Evolutionary conservation across 495 filamentous ascomycete genomes (phyloP).

Genomic region (Usnea hakonensis): DNA sequence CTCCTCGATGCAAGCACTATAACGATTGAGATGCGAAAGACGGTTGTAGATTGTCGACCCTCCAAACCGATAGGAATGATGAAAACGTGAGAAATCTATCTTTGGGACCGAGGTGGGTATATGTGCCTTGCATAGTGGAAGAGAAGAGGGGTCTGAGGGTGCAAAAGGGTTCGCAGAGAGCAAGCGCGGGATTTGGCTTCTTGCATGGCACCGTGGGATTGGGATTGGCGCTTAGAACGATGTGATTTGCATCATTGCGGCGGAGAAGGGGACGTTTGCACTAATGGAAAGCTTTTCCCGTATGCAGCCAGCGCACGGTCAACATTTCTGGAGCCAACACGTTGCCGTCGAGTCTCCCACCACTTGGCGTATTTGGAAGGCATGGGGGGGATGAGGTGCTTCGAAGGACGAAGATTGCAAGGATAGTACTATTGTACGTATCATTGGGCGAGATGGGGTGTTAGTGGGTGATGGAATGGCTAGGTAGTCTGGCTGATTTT

Average conservation of each 20-base stretch:
- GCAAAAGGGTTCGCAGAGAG: background rate
- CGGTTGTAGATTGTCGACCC: constrained; percentile 1
- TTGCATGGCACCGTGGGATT: constrained; percentile 6
- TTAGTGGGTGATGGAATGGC: background rate
- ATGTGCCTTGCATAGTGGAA: constrained; percentile 14
- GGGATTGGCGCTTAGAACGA: constrained; percentile 17
- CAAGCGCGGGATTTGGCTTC: constrained; percentile 1
- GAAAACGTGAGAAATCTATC: constrained; percentile 4
- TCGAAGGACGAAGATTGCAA: background rate
- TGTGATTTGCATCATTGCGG: constrained; percentile 13
- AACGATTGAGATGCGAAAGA: constrained; percentile 12
- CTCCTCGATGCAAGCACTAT: constrained; percentile 12
- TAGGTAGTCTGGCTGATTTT: background rate
- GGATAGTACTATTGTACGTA: background rate
- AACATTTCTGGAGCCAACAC: background rate
- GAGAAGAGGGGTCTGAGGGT: constrained; percentile 3
- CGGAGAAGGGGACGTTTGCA: background rate
- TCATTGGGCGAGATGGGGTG: background rate
- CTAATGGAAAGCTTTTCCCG: background rate
- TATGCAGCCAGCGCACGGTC: background rate
- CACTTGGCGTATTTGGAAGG: no score
- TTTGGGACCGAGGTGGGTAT: constrained; percentile 14
- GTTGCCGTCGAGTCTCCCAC: background rate
- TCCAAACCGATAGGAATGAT: background rate
- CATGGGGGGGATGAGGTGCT: background rate